Conservation (phyloP, 2,329 filamentous ascomycete genomes). For the Claviceps pusilla region DNA sequence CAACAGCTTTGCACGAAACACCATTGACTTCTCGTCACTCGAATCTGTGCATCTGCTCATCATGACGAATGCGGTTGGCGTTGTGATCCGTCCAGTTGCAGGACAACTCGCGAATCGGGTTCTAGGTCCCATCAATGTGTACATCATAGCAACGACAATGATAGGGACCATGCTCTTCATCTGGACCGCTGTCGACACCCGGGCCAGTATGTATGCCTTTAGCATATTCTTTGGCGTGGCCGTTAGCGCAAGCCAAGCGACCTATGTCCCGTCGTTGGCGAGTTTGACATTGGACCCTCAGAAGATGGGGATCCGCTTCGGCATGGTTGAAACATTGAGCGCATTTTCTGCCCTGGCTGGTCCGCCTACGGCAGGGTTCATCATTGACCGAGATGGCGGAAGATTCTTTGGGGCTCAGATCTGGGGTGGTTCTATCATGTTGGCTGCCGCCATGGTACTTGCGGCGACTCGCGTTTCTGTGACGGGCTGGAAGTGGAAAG, state of each 20-base stretch:
- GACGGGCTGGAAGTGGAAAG: constrained; percentile 21
- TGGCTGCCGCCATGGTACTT: constrained; percentile 18
- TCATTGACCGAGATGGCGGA: constrained; percentile 26
- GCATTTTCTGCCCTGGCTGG: constrained; percentile 29
- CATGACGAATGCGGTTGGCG: constrained; percentile 40
- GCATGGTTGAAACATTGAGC: constrained; percentile 28
- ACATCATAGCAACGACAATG: constrained; percentile 31
- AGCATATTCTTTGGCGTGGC: constrained; percentile 29
- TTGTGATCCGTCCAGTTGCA: constrained; percentile 37
- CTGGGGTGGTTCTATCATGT: constrained; percentile 29
- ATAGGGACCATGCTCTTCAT: constrained; percentile 34
- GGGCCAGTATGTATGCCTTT: constrained; percentile 27
- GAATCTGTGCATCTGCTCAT: constrained; percentile 40
- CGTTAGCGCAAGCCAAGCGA: constrained; percentile 16
- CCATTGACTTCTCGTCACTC: constrained; percentile 29
- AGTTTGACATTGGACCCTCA: constrained; percentile 25
- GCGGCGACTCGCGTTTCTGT: constrained; percentile 18
- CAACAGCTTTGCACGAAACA: constrained; percentile 27
- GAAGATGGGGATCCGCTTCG: constrained; percentile 30
- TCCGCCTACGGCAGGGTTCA: constrained; percentile 28
- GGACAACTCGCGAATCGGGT: constrained; percentile 36
- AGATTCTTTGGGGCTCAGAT: constrained; percentile 29
- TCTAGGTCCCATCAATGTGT: constrained; percentile 39
- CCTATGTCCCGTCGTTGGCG: not conserved
- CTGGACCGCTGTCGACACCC: constrained; percentile 38